These are phyloP conservation scores for Fusarium continuum DNA, from an alignment of 2,329 filamentous ascomycete species.

Conservation along the genomic window DNA sequence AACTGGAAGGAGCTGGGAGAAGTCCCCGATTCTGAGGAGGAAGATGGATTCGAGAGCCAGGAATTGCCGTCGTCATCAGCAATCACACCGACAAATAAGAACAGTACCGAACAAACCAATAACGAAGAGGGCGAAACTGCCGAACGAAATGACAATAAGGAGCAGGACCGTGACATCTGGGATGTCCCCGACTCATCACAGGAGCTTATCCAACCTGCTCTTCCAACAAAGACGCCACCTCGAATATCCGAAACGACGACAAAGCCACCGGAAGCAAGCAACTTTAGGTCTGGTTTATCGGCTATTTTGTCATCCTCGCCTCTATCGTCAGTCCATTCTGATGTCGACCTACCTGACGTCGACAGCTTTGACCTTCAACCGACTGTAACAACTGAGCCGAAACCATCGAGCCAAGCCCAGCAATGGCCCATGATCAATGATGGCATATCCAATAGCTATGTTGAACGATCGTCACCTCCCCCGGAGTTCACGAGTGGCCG, in stretches of 20 bases:
- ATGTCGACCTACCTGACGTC: slow-evolving; percentile 39
- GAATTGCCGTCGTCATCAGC: slow-evolving; percentile 24
- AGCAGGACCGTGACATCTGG: slow-evolving; percentile 46
- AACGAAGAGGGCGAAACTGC: neutral
- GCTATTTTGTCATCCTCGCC: slow-evolving; percentile 46
- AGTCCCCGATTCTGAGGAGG: slow-evolving; percentile 62
- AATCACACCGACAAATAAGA: slow-evolving; percentile 6
- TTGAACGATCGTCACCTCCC: slow-evolving; percentile 48
- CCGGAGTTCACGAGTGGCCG: slow-evolving; percentile 34
- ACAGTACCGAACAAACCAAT: neutral
- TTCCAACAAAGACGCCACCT: neutral
- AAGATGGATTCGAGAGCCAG: slow-evolving; percentile 54
- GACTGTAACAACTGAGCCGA: neutral
- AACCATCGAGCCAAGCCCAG: neutral
- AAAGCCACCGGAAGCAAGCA: neutral
- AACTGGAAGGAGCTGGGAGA: slow-evolving; percentile 62
- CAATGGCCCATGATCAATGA: slow-evolving; percentile 37
- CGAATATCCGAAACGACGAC: slow-evolving; percentile 7
- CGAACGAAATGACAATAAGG: slow-evolving; percentile 3
- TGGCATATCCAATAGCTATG: slow-evolving; percentile 51
- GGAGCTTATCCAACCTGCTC: slow-evolving; percentile 15
- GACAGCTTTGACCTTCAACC: slow-evolving; percentile 26
- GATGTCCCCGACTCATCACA: slow-evolving; percentile 51
- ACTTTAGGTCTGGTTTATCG: neutral
- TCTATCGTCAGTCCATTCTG: slow-evolving; percentile 47